These are phyloP conservation scores for Schizosaccharomyces cryophilus DNA, from an alignment of 805 yeast species.

Conservation along the genomic window DNA sequence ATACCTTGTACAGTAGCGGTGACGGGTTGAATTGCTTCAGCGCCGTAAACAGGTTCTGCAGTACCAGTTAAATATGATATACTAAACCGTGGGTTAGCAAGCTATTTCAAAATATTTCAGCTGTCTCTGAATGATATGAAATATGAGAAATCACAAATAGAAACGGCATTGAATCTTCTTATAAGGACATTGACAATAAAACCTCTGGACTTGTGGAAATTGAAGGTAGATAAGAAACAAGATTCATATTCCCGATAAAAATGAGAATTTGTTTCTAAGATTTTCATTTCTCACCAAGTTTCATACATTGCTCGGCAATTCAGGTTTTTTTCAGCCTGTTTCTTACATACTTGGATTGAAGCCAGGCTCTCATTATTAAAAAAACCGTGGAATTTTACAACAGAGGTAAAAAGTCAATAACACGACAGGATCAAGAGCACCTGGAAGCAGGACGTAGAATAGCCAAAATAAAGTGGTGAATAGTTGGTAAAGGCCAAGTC, in stretches of 20 bases:
- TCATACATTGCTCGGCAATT: too few species aligned
- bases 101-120: too few species aligned
- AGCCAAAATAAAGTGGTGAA: background rate
- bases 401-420: background rate
- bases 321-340: background rate
- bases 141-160: background rate
- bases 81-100: slow-evolving; percentile 14
- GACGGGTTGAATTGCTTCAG: slow-evolving; percentile 74
- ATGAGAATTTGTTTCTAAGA: too few species aligned
- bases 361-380: slow-evolving; percentile 1
- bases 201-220: too few species aligned
- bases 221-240: too few species aligned
- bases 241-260: too few species aligned
- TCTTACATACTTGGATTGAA: slow-evolving; percentile 1
- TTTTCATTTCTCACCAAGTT: too few species aligned
- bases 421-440: background rate
- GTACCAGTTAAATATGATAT: slow-evolving; percentile 89
- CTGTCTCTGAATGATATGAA: too few species aligned
- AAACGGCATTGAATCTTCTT: background rate
- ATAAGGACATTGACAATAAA: too few species aligned
- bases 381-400: background rate
- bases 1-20: slow-evolving; percentile 29
- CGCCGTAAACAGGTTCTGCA: slow-evolving; percentile 92
- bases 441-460: background rate
- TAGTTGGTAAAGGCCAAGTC: background rate